Evolutionary conservation across 345 rosid species (phyloP).

Genomic region (Angophora floribunda): DNA sequence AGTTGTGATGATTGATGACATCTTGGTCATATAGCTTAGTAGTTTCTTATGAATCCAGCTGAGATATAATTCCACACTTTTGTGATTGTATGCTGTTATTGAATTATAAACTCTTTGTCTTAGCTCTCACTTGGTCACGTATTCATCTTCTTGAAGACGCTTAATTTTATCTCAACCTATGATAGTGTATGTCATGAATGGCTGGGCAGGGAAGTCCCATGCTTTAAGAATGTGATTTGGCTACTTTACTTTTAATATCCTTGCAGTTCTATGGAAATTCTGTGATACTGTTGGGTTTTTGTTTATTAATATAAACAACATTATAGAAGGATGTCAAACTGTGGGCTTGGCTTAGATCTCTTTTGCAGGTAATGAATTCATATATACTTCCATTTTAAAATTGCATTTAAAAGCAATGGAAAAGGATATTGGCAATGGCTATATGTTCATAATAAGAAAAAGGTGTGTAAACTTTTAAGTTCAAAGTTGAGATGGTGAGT

Average conservation of each 20-base stretch:
- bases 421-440: background rate
- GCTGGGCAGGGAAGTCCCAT: background rate
- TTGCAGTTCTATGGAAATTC: background rate
- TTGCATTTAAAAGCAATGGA: background rate
- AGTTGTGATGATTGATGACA: background rate
- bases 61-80: background rate
- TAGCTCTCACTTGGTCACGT: background rate
- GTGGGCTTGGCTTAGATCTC: background rate
- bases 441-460: background rate
- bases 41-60: background rate
- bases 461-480: background rate
- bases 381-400: background rate
- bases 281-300: background rate
- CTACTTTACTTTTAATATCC: background rate
- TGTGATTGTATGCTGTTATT: background rate
- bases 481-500: background rate
- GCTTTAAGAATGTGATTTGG: background rate
- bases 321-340: background rate
- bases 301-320: background rate
- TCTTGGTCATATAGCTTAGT: background rate
- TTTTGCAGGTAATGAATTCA: background rate
- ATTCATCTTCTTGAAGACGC: background rate
- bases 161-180: background rate
- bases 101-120: background rate
- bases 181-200: background rate